Evolutionary conservation across 331 rosid genomes (phyloP).

Genomic region (Telfairia occidentalis): DNA sequence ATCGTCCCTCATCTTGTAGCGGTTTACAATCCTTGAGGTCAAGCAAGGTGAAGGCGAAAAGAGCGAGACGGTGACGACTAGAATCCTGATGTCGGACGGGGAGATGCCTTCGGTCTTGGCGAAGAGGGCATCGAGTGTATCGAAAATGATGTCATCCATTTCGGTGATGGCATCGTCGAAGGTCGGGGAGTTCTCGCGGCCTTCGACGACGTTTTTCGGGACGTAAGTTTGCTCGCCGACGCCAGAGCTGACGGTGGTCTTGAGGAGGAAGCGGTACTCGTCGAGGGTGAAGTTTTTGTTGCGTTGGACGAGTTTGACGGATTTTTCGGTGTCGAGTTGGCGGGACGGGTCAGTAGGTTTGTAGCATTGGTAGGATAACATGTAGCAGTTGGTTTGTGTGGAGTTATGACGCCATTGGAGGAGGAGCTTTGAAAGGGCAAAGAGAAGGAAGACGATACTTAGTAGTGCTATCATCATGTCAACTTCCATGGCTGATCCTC

Average conservation of each 20-base stretch:
- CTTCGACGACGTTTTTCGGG: slow-evolving; percentile 52
- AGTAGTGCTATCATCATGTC: slow-evolving; percentile 7
- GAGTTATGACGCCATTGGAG: slow-evolving; percentile 36
- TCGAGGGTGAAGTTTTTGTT: slow-evolving; percentile 56
- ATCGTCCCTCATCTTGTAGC: slow-evolving; percentile 59
- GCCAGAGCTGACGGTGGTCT: slow-evolving; percentile 67
- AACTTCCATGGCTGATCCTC: too few relatives aligned
- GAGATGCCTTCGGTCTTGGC: slow-evolving; percentile 21
- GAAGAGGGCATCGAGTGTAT: slow-evolving; percentile 53
- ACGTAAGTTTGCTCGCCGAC: slow-evolving; percentile 66
- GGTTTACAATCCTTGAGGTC: slow-evolving; percentile 53
- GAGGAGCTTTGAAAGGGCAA: slow-evolving; percentile 25
- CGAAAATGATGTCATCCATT: slow-evolving; percentile 54
- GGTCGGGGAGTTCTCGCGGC: slow-evolving; percentile 32
- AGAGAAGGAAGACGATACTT: slow-evolving; percentile 22
- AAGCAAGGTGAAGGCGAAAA: slow-evolving; percentile 65
- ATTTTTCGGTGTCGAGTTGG: slow-evolving; percentile 36
- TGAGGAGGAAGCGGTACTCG: slow-evolving; percentile 56
- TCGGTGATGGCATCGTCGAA: slow-evolving; percentile 32
- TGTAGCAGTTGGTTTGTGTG: slow-evolving; percentile 52
- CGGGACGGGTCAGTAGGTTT: slow-evolving; percentile 36
- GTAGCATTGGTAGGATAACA: slow-evolving; percentile 73
- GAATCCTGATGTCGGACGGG: slow-evolving; percentile 45
- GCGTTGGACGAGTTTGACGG: slow-evolving; percentile 29
- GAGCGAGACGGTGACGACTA: slow-evolving; percentile 65